phyloP scores from a whole-genome alignment of 768 basidiomycete genomes.

The Infundibulicybe gibba region DNA sequence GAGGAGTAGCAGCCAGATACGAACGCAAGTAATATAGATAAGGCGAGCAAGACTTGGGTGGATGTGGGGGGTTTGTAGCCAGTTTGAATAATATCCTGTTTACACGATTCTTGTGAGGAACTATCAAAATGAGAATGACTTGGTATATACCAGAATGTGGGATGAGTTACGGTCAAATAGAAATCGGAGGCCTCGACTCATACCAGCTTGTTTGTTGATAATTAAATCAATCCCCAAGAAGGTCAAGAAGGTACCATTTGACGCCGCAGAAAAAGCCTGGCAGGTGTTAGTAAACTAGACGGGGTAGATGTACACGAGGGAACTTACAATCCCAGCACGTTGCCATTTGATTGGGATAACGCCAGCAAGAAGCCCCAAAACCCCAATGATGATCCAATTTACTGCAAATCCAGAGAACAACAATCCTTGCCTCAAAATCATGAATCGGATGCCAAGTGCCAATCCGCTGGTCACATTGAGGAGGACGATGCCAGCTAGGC shows the following conservation, averaged over 20 bases:
- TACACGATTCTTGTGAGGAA: constrained; percentile 2
- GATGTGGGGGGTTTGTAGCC: constrained; percentile 48
- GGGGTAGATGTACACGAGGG: neutral
- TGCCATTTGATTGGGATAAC: constrained; percentile 38
- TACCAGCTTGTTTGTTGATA: constrained; percentile 53
- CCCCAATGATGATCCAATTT: constrained; percentile 53
- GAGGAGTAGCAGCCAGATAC: constrained; percentile 17
- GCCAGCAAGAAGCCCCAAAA: constrained; percentile 39
- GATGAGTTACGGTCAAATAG: constrained; percentile 60
- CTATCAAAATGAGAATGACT: neutral
- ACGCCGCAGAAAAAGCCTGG: constrained; percentile 48
- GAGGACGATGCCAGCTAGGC: constrained; percentile 39
- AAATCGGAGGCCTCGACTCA: constrained; percentile 60
- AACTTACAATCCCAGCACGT: constrained; percentile 48
- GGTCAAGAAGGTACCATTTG: constrained; percentile 57
- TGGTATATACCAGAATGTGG: constrained; percentile 45
- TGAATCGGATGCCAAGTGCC: constrained; percentile 51
- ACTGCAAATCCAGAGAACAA: constrained; percentile 40
- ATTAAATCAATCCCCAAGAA: constrained; percentile 54
- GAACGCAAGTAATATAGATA: constrained; percentile 54
- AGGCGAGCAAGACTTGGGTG: constrained; percentile 48
- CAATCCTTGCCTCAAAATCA: constrained; percentile 46
- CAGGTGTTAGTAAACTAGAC: neutral
- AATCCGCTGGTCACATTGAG: constrained; percentile 54
- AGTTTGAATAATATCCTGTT: constrained; percentile 41